Evolutionary conservation across 208 protist species (phyloP).

Genomic region (Trypanosoma lewisi): DNA sequence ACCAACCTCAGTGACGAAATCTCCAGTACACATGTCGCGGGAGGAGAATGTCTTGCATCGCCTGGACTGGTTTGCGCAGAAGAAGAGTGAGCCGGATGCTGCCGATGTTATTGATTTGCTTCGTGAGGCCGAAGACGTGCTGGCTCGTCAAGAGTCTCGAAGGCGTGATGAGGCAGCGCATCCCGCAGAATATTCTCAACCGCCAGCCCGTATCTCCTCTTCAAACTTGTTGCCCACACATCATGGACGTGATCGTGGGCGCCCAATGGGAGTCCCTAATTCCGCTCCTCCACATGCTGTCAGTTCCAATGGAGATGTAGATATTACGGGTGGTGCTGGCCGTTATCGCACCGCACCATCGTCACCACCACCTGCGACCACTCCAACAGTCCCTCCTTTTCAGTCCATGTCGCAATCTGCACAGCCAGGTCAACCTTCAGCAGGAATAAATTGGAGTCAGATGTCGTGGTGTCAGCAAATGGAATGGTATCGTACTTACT

Average conservation of each 20-base stretch:
- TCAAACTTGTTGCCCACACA: neutral
- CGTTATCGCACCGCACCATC: conserved; percentile 3
- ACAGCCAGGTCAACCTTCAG: neutral
- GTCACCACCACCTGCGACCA: conserved; percentile 16
- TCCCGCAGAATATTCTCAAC: neutral
- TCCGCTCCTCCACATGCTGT: too few species aligned
- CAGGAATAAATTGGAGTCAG: conserved; percentile 17
- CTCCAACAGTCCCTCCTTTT: conserved; percentile 23
- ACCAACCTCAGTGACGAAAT: neutral
- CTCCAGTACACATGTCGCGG: neutral
- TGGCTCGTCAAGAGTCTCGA: conserved; percentile 17
- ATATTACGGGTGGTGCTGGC: neutral
- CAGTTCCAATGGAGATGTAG: neutral
- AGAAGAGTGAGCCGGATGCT: conserved; percentile 19
- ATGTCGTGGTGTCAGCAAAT: conserved; percentile 21
- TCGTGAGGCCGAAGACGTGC: conserved; percentile 34
- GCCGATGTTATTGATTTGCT: conserved; percentile 37
- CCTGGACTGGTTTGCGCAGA: conserved; percentile 23
- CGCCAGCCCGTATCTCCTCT: neutral
- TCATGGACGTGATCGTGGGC: neutral
- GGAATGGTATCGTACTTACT: conserved; percentile 60
- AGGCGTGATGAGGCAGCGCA: neutral
- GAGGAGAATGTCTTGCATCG: conserved; percentile 29
- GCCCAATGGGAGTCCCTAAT: conserved; percentile 10
- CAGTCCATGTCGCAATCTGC: conserved; percentile 1